Evolutionary conservation across 2,329 filamentous ascomycete species (phyloP).

Genomic region (Cadophora gregata): DNA sequence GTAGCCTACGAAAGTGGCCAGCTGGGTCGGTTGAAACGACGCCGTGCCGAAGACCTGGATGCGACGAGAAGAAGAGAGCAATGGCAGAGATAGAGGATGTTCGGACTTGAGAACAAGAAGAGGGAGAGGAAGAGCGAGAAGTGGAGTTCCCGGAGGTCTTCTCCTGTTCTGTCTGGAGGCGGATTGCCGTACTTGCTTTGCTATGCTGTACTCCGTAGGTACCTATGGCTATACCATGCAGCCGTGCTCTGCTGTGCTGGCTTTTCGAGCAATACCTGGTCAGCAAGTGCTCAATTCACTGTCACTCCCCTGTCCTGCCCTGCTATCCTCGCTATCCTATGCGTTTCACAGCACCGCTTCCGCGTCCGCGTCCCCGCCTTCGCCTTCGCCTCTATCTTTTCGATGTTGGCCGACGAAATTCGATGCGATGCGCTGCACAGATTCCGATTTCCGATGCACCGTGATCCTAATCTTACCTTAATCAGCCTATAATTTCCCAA

Average conservation of each 20-base stretch:
- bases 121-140: not conserved
- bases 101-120: not conserved
- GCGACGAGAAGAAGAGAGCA: not conserved
- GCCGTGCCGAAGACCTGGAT: conserved; percentile 7
- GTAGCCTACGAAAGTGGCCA: conserved; percentile 21
- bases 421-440: not conserved
- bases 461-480: not conserved
- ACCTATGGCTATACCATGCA: no score
- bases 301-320: no score
- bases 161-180: not conserved
- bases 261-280: not conserved
- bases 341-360: no score
- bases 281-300: not conserved
- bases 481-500: conserved; percentile 1
- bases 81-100: not conserved
- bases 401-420: conserved; percentile 12
- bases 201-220: no score
- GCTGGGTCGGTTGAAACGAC: not conserved
- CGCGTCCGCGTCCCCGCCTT: not conserved
- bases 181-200: not conserved
- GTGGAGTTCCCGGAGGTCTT: not conserved
- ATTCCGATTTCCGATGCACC: not conserved
- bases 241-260: not conserved
- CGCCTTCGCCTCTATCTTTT: not conserved
- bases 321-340: no score